Evolutionary conservation across 1,139 yeast species (phyloP).

Genomic region (Sugiyamaella paludigena): DNA sequence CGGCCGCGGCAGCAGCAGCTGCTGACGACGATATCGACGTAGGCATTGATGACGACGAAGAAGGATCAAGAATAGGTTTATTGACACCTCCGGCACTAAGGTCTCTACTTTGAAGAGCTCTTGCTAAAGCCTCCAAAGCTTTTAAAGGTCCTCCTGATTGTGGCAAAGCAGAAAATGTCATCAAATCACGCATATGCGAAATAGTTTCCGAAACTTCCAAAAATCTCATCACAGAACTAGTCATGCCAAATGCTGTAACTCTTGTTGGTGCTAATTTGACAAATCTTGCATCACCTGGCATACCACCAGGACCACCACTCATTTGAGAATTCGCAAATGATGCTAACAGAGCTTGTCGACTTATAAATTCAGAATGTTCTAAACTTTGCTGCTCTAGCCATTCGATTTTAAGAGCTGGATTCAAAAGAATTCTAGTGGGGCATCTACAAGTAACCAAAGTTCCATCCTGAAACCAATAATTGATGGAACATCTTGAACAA

Average conservation of each 20-base stretch:
- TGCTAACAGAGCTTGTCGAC: slow-evolving; percentile 22
- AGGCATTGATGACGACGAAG: no score
- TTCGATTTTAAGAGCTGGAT: slow-evolving; percentile 61
- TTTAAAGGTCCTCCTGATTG: slow-evolving; percentile 56
- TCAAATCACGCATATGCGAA: slow-evolving; percentile 63
- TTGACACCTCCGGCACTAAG: slow-evolving; percentile 13
- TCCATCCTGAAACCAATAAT: slow-evolving; percentile 63
- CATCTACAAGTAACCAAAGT: slow-evolving; percentile 63
- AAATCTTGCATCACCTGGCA: slow-evolving; percentile 21
- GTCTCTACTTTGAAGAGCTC: slow-evolving; percentile 25
- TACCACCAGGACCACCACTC: slow-evolving; percentile 1
- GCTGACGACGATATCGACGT: slow-evolving; percentile 1
- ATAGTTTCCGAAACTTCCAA: slow-evolving; percentile 76
- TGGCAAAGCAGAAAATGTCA: slow-evolving; percentile 51
- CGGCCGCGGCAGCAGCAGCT: slow-evolving; percentile 16
- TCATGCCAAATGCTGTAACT: slow-evolving; percentile 57
- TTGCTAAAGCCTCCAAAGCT: slow-evolving; percentile 54
- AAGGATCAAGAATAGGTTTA: no score
- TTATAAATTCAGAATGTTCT: slow-evolving; percentile 38
- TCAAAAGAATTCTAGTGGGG: slow-evolving; percentile 57
- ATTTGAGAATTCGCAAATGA: slow-evolving; percentile 5
- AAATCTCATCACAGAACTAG: slow-evolving; percentile 61
- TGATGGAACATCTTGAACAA: slow-evolving; percentile 45
- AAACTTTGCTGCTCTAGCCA: slow-evolving; percentile 62
- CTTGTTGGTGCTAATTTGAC: slow-evolving; percentile 25